These are phyloP conservation scores for Spongospora subterranea DNA, from an alignment of 208 protist species.

Conservation along the genomic window DNA sequence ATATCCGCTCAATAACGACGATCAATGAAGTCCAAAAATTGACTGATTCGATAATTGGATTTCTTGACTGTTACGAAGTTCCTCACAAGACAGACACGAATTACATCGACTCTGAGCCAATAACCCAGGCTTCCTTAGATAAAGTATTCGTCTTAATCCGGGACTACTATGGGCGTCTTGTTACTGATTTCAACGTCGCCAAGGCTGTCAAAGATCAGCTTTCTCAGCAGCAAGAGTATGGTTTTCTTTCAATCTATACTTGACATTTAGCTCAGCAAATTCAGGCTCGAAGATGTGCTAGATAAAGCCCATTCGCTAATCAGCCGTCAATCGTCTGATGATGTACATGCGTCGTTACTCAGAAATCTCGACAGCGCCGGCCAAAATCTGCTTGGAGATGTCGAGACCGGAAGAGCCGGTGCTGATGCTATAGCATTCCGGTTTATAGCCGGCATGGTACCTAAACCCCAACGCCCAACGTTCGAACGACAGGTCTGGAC, in stretches of 20 bases:
- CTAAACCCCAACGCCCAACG: slow-evolving; percentile 6
- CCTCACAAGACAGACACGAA: slow-evolving; percentile 5
- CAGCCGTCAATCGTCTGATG: not conserved
- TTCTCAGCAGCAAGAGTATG: slow-evolving; percentile 23
- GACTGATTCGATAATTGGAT: not conserved
- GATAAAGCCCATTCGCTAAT: not conserved
- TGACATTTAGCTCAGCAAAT: not conserved
- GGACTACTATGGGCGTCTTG: not conserved
- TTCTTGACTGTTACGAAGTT: slow-evolving; percentile 37
- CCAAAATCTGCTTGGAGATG: not conserved
- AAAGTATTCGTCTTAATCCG: not conserved
- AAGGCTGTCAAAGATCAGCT: slow-evolving; percentile 42
- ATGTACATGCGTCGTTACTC: not conserved
- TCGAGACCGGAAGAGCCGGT: not conserved
- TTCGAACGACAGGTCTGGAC: slow-evolving; percentile 16
- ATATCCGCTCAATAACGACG: slow-evolving; percentile 32
- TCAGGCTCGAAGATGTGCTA: slow-evolving; percentile 21
- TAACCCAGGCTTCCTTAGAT: not conserved
- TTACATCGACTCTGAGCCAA: not conserved
- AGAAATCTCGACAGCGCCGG: not conserved
- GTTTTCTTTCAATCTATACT: not conserved
- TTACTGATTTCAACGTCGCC: slow-evolving; percentile 36
- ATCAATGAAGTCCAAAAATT: slow-evolving; percentile 13
- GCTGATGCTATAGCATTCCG: not conserved
- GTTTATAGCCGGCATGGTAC: not conserved